Evolutionary conservation across 108 stramenopile genomes (phyloP).

Genomic region (Cyclotella sp.): DNA sequence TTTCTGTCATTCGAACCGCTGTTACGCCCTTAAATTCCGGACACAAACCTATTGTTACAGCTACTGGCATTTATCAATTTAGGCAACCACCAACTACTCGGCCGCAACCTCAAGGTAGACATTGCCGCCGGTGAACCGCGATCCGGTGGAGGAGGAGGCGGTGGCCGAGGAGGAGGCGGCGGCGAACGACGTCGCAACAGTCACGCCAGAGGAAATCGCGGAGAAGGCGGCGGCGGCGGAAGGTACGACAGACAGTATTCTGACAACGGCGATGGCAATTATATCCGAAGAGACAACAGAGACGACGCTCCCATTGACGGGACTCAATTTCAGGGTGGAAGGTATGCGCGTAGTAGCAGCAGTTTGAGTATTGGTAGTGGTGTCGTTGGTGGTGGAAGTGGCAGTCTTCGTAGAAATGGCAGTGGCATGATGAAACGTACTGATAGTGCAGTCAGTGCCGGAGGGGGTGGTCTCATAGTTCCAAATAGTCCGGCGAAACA

Average conservation of each 20-base stretch:
- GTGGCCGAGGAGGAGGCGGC: constrained; percentile 25
- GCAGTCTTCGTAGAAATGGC: constrained; percentile 8
- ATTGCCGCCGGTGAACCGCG: constrained; percentile 48
- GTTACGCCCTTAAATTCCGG: background rate
- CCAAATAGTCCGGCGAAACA: constrained; percentile 13
- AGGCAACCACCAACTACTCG: constrained; percentile 38
- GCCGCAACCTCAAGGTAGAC: constrained; percentile 76
- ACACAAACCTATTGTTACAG: background rate
- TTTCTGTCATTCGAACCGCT: background rate
- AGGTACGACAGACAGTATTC: constrained; percentile 16
- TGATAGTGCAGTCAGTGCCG: constrained; percentile 26
- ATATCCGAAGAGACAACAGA: constrained; percentile 18
- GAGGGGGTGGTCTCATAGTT: constrained; percentile 12
- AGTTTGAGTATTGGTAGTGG: constrained; percentile 12
- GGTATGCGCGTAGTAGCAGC: constrained; percentile 33
- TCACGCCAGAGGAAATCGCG: background rate
- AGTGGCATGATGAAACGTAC: constrained; percentile 38
- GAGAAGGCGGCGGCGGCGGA: constrained; percentile 5
- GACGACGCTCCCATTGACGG: constrained; percentile 26
- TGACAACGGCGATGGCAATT: constrained; percentile 8
- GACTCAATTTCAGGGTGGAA: constrained; percentile 45
- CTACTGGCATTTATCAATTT: constrained; percentile 36
- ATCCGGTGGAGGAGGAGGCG: constrained; percentile 14
- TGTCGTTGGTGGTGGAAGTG: background rate
- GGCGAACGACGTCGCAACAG: constrained; percentile 13